Evolutionary conservation across 805 yeast genomes (phyloP).

Genomic region (Myxozyma monticola): DNA sequence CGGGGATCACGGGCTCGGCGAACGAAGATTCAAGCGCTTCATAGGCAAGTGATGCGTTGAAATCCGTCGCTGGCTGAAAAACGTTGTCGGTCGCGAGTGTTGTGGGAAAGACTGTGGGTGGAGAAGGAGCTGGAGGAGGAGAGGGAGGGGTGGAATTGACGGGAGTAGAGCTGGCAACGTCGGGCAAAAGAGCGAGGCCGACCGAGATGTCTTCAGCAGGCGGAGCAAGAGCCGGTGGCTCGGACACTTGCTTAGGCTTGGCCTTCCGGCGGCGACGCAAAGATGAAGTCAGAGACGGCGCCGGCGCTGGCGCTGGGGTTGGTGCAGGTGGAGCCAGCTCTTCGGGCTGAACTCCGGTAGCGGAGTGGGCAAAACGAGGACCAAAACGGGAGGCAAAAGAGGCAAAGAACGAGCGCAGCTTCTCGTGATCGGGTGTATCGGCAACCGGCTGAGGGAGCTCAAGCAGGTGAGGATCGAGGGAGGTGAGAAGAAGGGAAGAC

Average conservation of each 20-base stretch:
- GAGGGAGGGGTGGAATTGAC: not conserved
- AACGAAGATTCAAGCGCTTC: too few species aligned
- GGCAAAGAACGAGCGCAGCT: conserved; percentile 15
- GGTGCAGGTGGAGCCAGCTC: not conserved
- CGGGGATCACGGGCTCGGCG: too few species aligned
- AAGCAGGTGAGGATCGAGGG: conserved; percentile 16
- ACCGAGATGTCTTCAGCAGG: conserved; percentile 5
- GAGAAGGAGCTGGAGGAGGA: not conserved
- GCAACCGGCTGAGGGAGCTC: conserved; percentile 3
- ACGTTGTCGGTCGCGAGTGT: not conserved
- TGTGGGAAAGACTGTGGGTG: not conserved
- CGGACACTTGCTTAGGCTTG: not conserved
- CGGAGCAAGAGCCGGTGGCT: not conserved
- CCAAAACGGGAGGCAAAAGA: conserved; percentile 22
- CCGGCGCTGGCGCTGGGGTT: too few species aligned
- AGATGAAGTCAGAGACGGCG: too few species aligned
- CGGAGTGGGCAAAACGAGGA: conserved; percentile 12
- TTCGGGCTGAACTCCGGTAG: conserved; percentile 2
- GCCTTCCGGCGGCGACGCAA: not conserved
- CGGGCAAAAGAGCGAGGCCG: conserved; percentile 8
- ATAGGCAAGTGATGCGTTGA: too few species aligned
- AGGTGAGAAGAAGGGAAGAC: not conserved
- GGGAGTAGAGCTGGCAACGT: not conserved
- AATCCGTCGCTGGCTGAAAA: not conserved
- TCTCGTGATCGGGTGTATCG: not conserved